These are phyloP conservation scores for Rosa hybrid DNA, from an alignment of 331 rosid species.

Conservation along the genomic window DNA sequence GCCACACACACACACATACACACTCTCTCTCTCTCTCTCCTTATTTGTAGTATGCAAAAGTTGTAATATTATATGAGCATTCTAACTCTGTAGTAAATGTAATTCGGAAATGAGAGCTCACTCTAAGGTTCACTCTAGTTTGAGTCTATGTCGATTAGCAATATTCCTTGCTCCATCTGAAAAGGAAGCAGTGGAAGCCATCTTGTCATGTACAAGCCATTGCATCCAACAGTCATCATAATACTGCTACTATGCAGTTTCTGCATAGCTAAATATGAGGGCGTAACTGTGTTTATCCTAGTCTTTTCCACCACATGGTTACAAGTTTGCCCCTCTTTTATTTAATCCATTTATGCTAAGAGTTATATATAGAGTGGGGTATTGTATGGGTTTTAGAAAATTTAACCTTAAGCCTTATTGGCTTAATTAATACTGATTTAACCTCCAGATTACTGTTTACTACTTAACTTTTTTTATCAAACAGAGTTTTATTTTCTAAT, in stretches of 20 bases:
- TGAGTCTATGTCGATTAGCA: not conserved
- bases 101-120: not conserved
- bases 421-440: too few species aligned
- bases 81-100: not conserved
- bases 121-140: not conserved
- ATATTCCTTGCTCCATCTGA: not conserved
- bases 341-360: too few species aligned
- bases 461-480: not conserved
- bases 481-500: conserved; percentile 3
- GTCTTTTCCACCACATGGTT: too few species aligned
- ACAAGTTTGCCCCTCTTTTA: too few species aligned
- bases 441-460: not conserved
- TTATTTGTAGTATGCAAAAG: too few species aligned
- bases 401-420: too few species aligned
- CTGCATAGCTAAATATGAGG: not conserved
- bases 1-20: not conserved
- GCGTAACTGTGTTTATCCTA: too few species aligned
- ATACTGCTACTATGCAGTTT: conserved; percentile 3
- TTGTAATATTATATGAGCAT: too few species aligned
- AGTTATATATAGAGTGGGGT: too few species aligned
- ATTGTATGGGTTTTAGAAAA: too few species aligned
- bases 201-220: not conserved
- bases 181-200: not conserved
- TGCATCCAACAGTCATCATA: not conserved
- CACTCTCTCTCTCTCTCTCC: conserved; percentile 5